These are phyloP conservation scores for Fusarium brachygibbosum DNA, from an alignment of 2,329 filamentous ascomycete genomes.

Conservation along the genomic window DNA sequence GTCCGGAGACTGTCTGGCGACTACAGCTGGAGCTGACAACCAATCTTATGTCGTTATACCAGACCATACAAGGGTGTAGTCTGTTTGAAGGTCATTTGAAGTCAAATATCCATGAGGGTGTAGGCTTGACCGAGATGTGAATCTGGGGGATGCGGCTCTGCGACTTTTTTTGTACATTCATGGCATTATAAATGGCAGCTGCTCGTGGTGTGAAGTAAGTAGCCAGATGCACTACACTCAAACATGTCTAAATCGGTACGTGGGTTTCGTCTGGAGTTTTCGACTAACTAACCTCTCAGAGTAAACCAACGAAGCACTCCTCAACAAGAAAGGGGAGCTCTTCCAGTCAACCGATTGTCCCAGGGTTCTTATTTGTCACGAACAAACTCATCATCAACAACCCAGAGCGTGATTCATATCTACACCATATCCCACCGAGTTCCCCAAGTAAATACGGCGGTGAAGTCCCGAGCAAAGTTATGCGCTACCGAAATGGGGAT, in stretches of 20 bases:
- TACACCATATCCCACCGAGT: conserved; percentile 52
- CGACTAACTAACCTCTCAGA: conserved; percentile 23
- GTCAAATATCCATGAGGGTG: conserved; percentile 10
- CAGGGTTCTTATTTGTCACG: conserved; percentile 57
- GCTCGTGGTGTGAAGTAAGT: neutral
- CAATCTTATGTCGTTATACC: conserved; percentile 39
- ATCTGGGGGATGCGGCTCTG: conserved; percentile 42
- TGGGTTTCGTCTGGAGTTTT: neutral
- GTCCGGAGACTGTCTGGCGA: conserved; percentile 1
- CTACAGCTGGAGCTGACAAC: conserved; percentile 29
- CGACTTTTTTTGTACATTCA: neutral
- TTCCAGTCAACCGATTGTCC: neutral
- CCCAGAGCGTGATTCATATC: conserved; percentile 14
- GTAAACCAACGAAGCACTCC: conserved; percentile 16
- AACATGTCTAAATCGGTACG: conserved; percentile 34
- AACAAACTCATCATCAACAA: conserved; percentile 52
- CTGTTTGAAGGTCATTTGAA: neutral
- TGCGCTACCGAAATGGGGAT: conserved; percentile 54
- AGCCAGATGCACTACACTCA: neutral
- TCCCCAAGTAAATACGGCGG: conserved; percentile 38
- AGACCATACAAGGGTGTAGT: conserved; percentile 9
- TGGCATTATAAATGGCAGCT: conserved; percentile 38
- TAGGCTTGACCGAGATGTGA: conserved; percentile 44
- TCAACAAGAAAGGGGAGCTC: conserved; percentile 26
- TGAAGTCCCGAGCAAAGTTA: conserved; percentile 53